phyloP scores from a whole-genome alignment of 2,329 filamentous ascomycete species.

The Ascochyta rabiei region DNA sequence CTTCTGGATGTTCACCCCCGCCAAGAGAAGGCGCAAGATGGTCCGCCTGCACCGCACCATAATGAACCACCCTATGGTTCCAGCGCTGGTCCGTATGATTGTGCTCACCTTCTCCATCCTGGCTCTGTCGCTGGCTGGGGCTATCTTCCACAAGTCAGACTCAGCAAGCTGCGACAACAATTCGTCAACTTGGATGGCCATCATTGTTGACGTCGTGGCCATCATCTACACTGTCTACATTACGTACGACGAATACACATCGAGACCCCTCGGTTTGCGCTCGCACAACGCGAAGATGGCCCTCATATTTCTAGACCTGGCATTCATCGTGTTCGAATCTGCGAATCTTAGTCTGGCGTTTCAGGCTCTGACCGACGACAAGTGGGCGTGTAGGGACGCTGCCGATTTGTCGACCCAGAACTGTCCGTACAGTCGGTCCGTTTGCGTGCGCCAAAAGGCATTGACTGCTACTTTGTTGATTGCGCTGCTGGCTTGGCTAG shows the following conservation, averaged over 20 bases:
- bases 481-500: slow-evolving; percentile 85
- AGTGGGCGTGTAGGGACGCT: slow-evolving; percentile 56
- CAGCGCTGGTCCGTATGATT: slow-evolving; percentile 79
- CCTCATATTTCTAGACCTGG: slow-evolving; percentile 86
- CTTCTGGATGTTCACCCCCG: slow-evolving; percentile 56
- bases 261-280: slow-evolving; percentile 87
- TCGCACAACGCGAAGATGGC: slow-evolving; percentile 84
- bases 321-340: slow-evolving; percentile 97
- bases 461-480: slow-evolving; percentile 80
- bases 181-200: slow-evolving; percentile 81
- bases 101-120: slow-evolving; percentile 83
- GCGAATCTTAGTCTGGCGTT: slow-evolving; percentile 91
- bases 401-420: slow-evolving; percentile 1
- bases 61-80: slow-evolving; percentile 82
- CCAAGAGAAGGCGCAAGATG: slow-evolving; percentile 59
- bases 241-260: slow-evolving; percentile 95
- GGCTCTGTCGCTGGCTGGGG: slow-evolving; percentile 77
- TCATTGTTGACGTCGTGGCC: slow-evolving; percentile 86
- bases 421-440: slow-evolving; percentile 46
- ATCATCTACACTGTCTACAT: slow-evolving; percentile 92
- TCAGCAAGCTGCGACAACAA: slow-evolving; percentile 50
- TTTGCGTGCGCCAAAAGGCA: slow-evolving; percentile 70
- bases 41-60: slow-evolving; percentile 71
- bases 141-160: slow-evolving; percentile 66
- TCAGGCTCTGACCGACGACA: slow-evolving; percentile 72